Evolutionary conservation across 345 rosid genomes (phyloP), one percentile per base, ranked within the genome.

Genomic region (Lepidium aucheri): DNA sequence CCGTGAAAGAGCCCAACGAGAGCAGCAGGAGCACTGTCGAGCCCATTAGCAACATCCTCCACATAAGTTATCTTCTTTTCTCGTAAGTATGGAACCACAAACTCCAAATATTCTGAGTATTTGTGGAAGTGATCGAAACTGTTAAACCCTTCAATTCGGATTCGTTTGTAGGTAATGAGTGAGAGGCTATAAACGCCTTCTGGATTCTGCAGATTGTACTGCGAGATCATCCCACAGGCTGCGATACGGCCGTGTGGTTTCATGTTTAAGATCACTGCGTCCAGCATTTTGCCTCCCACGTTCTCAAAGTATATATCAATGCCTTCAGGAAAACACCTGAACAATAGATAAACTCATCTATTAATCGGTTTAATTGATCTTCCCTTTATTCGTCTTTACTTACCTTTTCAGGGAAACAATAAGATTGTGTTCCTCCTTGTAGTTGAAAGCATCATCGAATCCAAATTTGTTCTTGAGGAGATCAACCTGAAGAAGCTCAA

Each of bases 361-460:
- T 5, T 9, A 2, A 41, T 13, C 7, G 0, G 36, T 26, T 47
- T 62, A 20, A 6, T 22, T 47, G 33, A 26, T 4, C 13, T 24
- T 3, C 54, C 17, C 6, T 54, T 17, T 3, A 10, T 7, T 6
- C 2, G 10, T 36, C 2, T 17, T 52, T 3, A 53, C 57, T 62
- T 16, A 73, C 90, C 77, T 82, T 62, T 82, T 79, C 26, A 86
- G 34, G 17, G 89, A 68, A 46, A 76, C 81, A 44, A 59, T 47
- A 11, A 81, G 36, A 55, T 86, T 81, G 4, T 45, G 53, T 50
- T 79, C 86, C 46, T 84, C 83, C 60, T 80, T 84, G 35, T 86
- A 84, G 65, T 84, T 84, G 80, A 84, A 86, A 16, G 91, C 91
- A 22, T 80, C 85, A 15, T 86, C 83, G 57, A 81, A 86, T 11